A percentile compares a stretch with the other conserved stretches of the same genome.
Evolutionary conservation across 1,284 basidiomycete species (phyloP).

Genomic region (Phellopilus nigrolimitatus): DNA sequence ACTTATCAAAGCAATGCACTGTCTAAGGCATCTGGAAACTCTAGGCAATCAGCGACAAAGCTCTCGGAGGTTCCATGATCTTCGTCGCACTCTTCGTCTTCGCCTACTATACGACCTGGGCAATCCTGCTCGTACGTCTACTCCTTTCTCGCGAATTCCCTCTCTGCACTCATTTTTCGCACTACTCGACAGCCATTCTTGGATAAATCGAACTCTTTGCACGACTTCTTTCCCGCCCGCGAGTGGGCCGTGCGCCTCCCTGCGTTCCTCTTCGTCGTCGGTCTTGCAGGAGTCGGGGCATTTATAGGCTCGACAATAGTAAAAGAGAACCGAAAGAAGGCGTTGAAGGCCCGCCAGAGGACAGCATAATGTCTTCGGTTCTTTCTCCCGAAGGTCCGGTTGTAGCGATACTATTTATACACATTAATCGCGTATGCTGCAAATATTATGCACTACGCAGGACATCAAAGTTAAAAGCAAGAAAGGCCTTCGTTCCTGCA

Average conservation of each 20-base stretch:
- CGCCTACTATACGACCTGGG: constrained; percentile 89
- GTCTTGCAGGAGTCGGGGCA: constrained; percentile 69
- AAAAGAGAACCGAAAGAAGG: constrained; percentile 67
- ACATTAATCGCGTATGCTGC: neutral
- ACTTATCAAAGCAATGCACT: no score
- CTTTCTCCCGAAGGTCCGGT: neutral
- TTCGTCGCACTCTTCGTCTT: constrained; percentile 73
- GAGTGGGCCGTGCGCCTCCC: constrained; percentile 91
- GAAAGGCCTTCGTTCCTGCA: neutral
- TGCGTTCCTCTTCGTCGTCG: constrained; percentile 75
- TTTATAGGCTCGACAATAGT: constrained; percentile 77
- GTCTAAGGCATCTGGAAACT: neutral
- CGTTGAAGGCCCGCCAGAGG: constrained; percentile 51
- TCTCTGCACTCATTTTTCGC: constrained; percentile 9
- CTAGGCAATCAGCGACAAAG: constrained; percentile 80
- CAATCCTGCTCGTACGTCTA: constrained; percentile 71
- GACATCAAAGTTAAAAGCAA: neutral
- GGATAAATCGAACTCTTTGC: constrained; percentile 64
- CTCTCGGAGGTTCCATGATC: constrained; percentile 77
- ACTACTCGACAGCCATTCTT: constrained; percentile 76
- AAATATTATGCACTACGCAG: no score
- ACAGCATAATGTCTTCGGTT: constrained; percentile 37
- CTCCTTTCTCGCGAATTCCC: constrained; percentile 2
- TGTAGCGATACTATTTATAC: constrained; percentile 11
- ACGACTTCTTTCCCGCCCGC: constrained; percentile 75